Evolutionary conservation across 1,284 basidiomycete species (phyloP).

Genomic region (Papiliotrema terrestris): DNA sequence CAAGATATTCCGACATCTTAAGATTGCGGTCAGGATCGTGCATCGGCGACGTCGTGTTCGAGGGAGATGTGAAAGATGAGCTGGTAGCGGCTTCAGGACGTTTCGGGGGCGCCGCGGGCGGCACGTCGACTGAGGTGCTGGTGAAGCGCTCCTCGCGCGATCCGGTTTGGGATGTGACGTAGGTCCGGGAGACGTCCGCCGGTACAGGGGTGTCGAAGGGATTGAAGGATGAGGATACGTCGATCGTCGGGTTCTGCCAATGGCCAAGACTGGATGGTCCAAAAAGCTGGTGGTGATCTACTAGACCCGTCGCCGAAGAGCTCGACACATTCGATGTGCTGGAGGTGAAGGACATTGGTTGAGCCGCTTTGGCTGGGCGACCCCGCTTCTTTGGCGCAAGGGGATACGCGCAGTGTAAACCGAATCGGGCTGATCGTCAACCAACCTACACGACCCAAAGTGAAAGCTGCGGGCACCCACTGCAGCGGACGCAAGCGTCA

Average conservation of each 20-base stretch:
- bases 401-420: background rate
- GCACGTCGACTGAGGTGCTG: no score
- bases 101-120: background rate
- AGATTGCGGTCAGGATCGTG: slow-evolving; percentile 1
- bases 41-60: background rate
- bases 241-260: no score
- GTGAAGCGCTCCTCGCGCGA: no score
- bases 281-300: no score
- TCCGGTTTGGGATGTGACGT: no score
- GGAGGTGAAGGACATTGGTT: background rate
- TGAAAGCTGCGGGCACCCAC: no score
- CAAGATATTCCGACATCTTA: slow-evolving; percentile 1
- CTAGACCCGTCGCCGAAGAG: background rate
- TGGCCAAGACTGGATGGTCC: no score
- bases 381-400: background rate
- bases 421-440: background rate
- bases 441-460: no score
- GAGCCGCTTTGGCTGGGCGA: background rate
- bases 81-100: background rate
- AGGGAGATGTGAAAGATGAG: background rate
- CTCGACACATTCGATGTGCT: background rate
- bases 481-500: background rate
- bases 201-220: no score
- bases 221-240: no score
- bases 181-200: no score